Evolutionary conservation across 768 basidiomycete genomes (phyloP).

Genomic region (Cystobasidium tubakii): DNA sequence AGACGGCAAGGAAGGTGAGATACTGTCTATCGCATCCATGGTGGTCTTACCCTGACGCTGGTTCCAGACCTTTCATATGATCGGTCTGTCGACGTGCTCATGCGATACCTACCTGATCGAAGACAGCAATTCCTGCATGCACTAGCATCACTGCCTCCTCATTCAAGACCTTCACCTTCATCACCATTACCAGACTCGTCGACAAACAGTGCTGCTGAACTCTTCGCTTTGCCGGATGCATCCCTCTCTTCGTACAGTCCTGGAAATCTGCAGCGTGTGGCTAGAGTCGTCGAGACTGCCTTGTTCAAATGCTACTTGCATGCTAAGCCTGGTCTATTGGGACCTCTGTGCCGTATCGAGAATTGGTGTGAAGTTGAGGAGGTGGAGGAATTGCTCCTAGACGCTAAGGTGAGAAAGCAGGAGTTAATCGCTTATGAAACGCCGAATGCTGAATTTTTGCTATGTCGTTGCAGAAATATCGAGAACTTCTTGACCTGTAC

Average conservation of each 20-base stretch:
- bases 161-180: conserved; percentile 63
- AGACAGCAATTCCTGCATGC: conserved; percentile 78
- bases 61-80: conserved; percentile 53
- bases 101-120: conserved; percentile 80
- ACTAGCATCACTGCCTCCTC: conserved; percentile 65
- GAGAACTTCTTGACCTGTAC: conserved; percentile 83
- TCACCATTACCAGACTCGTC: conserved; percentile 67
- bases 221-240: conserved; percentile 70
- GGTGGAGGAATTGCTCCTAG: conserved; percentile 77
- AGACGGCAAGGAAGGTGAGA: conserved; percentile 2
- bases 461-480: conserved; percentile 63
- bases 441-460: background rate
- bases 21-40: background rate
- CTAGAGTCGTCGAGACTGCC: conserved; percentile 91
- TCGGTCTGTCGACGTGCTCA: conserved; percentile 76
- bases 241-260: conserved; percentile 68
- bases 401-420: conserved; percentile 60
- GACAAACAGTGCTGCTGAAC: conserved; percentile 54
- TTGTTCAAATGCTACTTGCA: conserved; percentile 87
- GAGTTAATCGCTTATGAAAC: background rate
- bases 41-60: background rate
- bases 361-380: conserved; percentile 98
- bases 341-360: conserved; percentile 76
- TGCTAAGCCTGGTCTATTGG: conserved; percentile 69
- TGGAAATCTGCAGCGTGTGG: conserved; percentile 76